phyloP scores from a whole-genome alignment of 2,329 filamentous ascomycete species.

The Fusarium algeriense region DNA sequence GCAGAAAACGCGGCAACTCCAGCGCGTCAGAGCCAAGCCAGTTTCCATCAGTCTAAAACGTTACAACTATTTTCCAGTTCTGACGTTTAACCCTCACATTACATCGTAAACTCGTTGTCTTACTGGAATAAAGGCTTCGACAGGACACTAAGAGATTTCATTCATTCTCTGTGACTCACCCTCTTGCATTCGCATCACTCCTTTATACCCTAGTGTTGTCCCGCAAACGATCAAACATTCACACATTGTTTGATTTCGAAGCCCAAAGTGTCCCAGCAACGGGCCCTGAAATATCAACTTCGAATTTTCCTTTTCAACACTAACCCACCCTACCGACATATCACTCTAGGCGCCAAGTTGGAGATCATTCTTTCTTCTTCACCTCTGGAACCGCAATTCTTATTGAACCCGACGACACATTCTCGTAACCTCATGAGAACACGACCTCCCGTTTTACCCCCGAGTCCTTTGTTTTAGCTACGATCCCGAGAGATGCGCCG shows the following conservation, averaged over 20 bases:
- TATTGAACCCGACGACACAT: neutral
- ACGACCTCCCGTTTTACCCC: conserved; percentile 2
- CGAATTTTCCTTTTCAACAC: conserved; percentile 9
- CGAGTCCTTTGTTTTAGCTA: conserved; percentile 13
- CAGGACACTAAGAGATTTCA: neutral
- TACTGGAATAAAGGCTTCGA: conserved; percentile 10
- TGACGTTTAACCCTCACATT: conserved; percentile 10
- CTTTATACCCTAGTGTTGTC: neutral
- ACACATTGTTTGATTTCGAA: conserved; percentile 19
- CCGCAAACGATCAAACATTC: conserved; percentile 6
- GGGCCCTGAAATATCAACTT: conserved; percentile 14
- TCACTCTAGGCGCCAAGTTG: neutral
- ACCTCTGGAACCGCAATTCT: neutral
- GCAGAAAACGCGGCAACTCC: conserved; percentile 40
- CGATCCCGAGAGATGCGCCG: conserved; percentile 40
- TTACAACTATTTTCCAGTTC: conserved; percentile 35
- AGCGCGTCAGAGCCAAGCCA: conserved; percentile 30
- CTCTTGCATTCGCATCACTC: neutral
- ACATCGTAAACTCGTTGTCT: conserved; percentile 34
- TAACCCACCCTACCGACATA: neutral
- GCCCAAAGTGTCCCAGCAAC: conserved; percentile 37
- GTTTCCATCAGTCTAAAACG: conserved; percentile 21
- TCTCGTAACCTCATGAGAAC: conserved; percentile 14
- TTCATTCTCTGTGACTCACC: neutral
- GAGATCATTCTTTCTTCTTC: neutral